Evolutionary conservation across 148 eudicot genomes (phyloP).

Genomic region (Suaeda aralocaspica): DNA sequence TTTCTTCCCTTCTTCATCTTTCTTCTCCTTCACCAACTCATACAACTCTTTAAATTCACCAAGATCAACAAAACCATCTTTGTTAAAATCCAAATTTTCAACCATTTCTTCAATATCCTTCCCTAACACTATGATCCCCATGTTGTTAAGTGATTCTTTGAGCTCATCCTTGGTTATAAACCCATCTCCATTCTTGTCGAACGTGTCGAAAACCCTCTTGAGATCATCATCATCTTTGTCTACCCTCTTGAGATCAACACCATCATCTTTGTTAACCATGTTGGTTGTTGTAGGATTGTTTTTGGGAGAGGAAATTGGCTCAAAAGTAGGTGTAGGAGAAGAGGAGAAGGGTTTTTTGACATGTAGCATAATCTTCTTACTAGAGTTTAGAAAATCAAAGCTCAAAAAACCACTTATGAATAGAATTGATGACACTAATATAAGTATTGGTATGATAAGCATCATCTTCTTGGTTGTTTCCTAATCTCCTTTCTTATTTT

Average conservation of each 20-base stretch:
- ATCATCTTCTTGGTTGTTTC: background rate
- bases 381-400: conserved; percentile 19
- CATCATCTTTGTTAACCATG: background rate
- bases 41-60: conserved; percentile 57
- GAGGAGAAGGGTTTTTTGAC: conserved; percentile 7
- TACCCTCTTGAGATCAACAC: conserved; percentile 40
- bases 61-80: conserved; percentile 65
- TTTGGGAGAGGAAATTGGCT: background rate
- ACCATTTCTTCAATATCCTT: conserved; percentile 54
- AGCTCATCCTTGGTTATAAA: conserved; percentile 65
- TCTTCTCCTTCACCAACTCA: conserved; percentile 21
- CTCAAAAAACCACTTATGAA: conserved; percentile 18
- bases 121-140: conserved; percentile 40
- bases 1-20: background rate
- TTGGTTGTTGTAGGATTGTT: background rate
- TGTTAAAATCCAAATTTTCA: conserved; percentile 49
- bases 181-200: conserved; percentile 80
- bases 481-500: background rate
- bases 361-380: conserved; percentile 27
- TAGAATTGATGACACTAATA: conserved; percentile 19
- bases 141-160: conserved; percentile 49
- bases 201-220: conserved; percentile 52
- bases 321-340: background rate
- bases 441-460: conserved; percentile 21
- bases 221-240: conserved; percentile 31